A percentile compares a stretch with the other conserved stretches of the same genome.
phyloP scores from a whole-genome alignment of 2,329 filamentous ascomycete genomes.

The Fusarium verticillioides region DNA sequence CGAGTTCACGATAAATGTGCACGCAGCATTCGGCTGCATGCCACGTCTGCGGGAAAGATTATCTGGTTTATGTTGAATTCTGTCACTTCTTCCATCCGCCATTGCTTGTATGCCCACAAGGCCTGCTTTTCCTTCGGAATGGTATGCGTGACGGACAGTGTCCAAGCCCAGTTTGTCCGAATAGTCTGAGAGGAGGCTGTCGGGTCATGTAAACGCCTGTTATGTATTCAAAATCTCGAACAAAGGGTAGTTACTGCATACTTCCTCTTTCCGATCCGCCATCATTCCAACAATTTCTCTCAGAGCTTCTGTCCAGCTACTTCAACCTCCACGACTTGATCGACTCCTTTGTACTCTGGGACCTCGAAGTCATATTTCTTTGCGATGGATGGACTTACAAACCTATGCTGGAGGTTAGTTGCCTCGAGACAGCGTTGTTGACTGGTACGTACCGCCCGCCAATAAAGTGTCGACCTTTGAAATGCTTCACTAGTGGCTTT shows the following conservation, averaged over 20 bases:
- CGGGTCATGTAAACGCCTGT: slow-evolving; percentile 59
- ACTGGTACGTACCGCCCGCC: slow-evolving; percentile 75
- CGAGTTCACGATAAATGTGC: slow-evolving; percentile 65
- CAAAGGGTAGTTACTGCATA: slow-evolving; percentile 4
- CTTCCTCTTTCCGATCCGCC: slow-evolving; percentile 8
- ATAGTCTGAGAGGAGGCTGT: slow-evolving; percentile 67
- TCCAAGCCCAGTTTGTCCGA: slow-evolving; percentile 69
- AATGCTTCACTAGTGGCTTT: slow-evolving; percentile 87
- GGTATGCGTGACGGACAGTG: slow-evolving; percentile 65
- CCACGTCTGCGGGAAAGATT: slow-evolving; percentile 69
- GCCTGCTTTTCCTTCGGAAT: slow-evolving; percentile 52
- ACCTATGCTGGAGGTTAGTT: slow-evolving; percentile 61
- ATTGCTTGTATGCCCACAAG: slow-evolving; percentile 58
- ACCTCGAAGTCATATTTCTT: slow-evolving; percentile 88
- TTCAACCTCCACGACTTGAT: slow-evolving; percentile 86
- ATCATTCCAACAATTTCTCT: slow-evolving; percentile 30
- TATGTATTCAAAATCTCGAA: slow-evolving; percentile 15
- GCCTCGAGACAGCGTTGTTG: neutral
- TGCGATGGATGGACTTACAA: slow-evolving; percentile 80
- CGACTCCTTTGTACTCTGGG: slow-evolving; percentile 84
- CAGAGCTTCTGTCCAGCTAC: slow-evolving; percentile 64
- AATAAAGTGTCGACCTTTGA: slow-evolving; percentile 89
- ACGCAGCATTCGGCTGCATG: slow-evolving; percentile 66
- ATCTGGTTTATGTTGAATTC: slow-evolving; percentile 68
- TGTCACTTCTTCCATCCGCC: slow-evolving; percentile 64